These are phyloP conservation scores for Erythrophleum ivorense DNA, from an alignment of 331 rosid genomes.

Conservation along the genomic window DNA sequence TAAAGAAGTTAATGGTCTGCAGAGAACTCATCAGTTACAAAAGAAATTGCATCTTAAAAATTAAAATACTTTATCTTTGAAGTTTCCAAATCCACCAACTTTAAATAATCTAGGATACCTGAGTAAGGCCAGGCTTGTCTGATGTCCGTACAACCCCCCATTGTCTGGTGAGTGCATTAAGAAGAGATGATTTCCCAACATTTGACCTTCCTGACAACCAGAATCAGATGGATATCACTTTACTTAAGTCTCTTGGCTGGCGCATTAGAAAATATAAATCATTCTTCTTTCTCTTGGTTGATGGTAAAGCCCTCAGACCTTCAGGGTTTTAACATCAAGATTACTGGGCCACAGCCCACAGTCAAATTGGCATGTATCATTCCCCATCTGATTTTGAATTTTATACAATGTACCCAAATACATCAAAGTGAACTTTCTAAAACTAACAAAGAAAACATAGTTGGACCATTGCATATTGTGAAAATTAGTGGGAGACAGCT, in stretches of 20 bases:
- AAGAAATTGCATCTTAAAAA: slow-evolving; percentile 8
- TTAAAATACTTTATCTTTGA: slow-evolving; percentile 17
- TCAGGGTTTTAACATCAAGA: neutral
- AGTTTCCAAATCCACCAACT: slow-evolving; percentile 12
- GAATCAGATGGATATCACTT: slow-evolving; percentile 25
- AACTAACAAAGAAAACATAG: neutral
- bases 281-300: neutral
- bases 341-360: neutral
- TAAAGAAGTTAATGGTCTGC: slow-evolving; percentile 89
- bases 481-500: neutral
- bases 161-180: slow-evolving; percentile 89
- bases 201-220: slow-evolving; percentile 83
- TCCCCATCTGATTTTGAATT: neutral
- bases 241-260: slow-evolving; percentile 30
- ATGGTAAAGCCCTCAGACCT: neutral
- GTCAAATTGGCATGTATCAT: neutral
- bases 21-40: slow-evolving; percentile 37
- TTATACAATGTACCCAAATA: neutral
- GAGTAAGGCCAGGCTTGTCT: slow-evolving; percentile 94
- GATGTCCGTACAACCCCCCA: slow-evolving; percentile 96
- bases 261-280: neutral
- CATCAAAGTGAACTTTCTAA: neutral
- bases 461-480: neutral
- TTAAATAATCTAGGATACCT: slow-evolving; percentile 53
- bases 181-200: slow-evolving; percentile 95